Conservation (phyloP, 2,329 filamentous ascomycete genomes). For the Colletotrichum noveboracense region DNA sequence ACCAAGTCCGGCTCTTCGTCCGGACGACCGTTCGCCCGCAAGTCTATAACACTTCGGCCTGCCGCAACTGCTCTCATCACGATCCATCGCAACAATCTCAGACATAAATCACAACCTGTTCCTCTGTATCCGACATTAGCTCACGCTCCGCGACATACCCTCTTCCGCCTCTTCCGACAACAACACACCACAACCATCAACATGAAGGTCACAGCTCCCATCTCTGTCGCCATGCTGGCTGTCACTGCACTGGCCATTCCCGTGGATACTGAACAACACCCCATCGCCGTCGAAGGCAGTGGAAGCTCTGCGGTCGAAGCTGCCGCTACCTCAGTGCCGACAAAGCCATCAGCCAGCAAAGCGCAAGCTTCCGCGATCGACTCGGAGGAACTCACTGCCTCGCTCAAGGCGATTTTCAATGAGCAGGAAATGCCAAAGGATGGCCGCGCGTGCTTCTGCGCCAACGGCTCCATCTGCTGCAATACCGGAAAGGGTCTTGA, state of each 20-base stretch:
- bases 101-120: neutral
- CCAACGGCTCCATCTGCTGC: conserved; percentile 32
- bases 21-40: neutral
- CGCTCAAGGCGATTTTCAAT: neutral
- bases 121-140: neutral
- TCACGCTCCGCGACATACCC: neutral
- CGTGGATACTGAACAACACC: conserved; percentile 1
- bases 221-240: neutral
- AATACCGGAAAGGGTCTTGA: conserved; percentile 23
- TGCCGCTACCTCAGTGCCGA: neutral
- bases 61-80: neutral
- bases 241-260: neutral
- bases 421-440: neutral
- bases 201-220: neutral
- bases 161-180: no score
- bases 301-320: neutral
- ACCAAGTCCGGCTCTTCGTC: neutral
- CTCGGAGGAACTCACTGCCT: neutral
- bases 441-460: conserved; percentile 30
- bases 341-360: neutral
- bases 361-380: neutral
- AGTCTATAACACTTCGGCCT: neutral
- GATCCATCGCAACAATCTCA: neutral
- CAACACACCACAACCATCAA: neutral
- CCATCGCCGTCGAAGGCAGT: neutral